Evolutionary conservation across 176 grass and related monocot species (phyloP).

Genomic region (Poa annua): DNA sequence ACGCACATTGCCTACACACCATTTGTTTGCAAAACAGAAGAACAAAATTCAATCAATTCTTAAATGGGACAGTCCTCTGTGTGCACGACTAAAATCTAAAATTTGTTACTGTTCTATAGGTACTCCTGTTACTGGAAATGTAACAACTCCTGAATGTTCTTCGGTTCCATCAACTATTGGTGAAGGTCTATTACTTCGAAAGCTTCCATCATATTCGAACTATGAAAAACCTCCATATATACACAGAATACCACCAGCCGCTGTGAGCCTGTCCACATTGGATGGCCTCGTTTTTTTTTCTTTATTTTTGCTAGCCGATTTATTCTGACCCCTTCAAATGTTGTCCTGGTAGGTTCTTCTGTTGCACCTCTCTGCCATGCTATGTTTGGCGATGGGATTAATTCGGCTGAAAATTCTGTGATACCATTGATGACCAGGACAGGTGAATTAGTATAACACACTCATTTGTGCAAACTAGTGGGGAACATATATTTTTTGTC

Average conservation of each 20-base stretch:
- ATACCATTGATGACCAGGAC: not conserved
- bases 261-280: too few species aligned
- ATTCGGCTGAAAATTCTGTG: not conserved
- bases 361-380: not conserved
- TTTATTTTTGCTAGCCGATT: too few species aligned
- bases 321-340: not conserved
- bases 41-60: not conserved
- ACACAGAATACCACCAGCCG: too few species aligned
- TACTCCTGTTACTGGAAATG: not conserved
- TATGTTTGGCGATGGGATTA: not conserved
- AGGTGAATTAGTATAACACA: not conserved
- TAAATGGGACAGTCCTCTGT: not conserved
- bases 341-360: not conserved
- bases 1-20: too few species aligned
- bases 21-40: too few species aligned
- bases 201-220: not conserved
- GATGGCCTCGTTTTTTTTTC: not conserved
- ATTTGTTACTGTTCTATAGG: not conserved
- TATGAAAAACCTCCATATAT: not conserved
- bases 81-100: not conserved
- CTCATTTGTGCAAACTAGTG: not conserved
- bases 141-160: not conserved
- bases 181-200: not conserved
- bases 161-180: not conserved
- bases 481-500: not conserved